Evolutionary conservation across 179 eudicot species (phyloP), one percentile per base, ranked within the genome.

Genomic region (Heliamphora pulchella): DNA sequence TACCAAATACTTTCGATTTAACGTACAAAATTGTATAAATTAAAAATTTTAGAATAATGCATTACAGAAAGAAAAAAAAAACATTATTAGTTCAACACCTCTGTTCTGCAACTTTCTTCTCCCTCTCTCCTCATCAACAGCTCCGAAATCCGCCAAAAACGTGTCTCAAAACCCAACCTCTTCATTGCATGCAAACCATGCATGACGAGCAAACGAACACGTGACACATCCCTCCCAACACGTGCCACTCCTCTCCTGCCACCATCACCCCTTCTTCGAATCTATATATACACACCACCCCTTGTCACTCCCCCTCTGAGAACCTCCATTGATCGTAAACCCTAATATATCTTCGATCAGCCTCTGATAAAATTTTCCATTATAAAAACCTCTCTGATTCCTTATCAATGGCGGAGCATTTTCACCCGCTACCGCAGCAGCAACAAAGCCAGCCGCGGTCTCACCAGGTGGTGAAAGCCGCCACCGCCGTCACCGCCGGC

Each of bases 121-220:
- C 31, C 31, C 31, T 31, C 31, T 31, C 31, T 31, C 31, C 9
- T 14, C n/a, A 31, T 13, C 47, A 76, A 62, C 79, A 47, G 79
- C 71, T 76, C 44, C 46, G 58, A 31, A 31, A 46, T 63, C 57
- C 18, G 78, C 62, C 79, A 76, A 76, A 61, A 44, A 65, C 72
- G 80, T 78, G 80, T 64, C 80, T 1, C 46, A 47, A 20, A 77
- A 47, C 71, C 14, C 20, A 76, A 53, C 18, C 31, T 70, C 22
- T 31, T 31, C 48, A 41, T 53, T 79, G 78, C 88, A 81, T 86
- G 90, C 82, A 80, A 51, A 76, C 68, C 78, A 39, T 83, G 87
- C 89, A 82, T 86, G 84, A 31, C 47, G 13, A 66, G 14, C 70
- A 57, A 84, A 79, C 31, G 78, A 84, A 83, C 89, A 86, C 90